These are phyloP conservation scores for Apiotrichum gracile DNA, from an alignment of 1,284 basidiomycete genomes.

Conservation along the genomic window DNA sequence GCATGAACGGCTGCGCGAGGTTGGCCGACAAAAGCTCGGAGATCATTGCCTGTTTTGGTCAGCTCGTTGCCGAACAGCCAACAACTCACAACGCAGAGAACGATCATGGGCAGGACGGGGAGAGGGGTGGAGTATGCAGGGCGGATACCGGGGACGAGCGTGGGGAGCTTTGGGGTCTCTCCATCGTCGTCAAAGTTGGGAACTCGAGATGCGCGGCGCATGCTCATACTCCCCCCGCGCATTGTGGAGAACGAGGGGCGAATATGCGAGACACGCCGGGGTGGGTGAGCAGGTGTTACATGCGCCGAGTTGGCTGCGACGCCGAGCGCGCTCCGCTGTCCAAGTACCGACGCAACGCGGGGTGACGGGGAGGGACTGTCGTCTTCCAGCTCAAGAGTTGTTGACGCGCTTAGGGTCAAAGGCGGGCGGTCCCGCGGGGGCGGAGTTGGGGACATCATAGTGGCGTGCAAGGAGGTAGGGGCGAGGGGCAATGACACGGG, in stretches of 20 bases:
- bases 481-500: neutral
- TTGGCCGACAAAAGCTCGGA: constrained; percentile 90
- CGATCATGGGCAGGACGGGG: constrained; percentile 80
- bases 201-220: constrained; percentile 8
- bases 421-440: neutral
- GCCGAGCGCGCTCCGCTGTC: constrained; percentile 4
- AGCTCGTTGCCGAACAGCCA: neutral
- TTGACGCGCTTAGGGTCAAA: neutral
- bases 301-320: neutral
- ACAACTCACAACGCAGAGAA: constrained; percentile 73
- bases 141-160: constrained; percentile 44
- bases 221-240: no score
- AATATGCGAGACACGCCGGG: constrained; percentile 1
- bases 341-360: neutral
- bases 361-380: constrained; percentile 1
- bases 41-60: constrained; percentile 64
- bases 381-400: constrained; percentile 4
- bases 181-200: constrained; percentile 20
- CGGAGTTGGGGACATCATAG: constrained; percentile 2
- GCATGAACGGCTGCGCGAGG: constrained; percentile 77
- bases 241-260: constrained; percentile 11
- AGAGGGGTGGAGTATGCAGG: constrained; percentile 61
- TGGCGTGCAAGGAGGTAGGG: neutral
- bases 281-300: neutral
- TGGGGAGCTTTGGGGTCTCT: constrained; percentile 37